phyloP scores from a whole-genome alignment of 352 stramenopile species.

The Achlya hypogyna region DNA sequence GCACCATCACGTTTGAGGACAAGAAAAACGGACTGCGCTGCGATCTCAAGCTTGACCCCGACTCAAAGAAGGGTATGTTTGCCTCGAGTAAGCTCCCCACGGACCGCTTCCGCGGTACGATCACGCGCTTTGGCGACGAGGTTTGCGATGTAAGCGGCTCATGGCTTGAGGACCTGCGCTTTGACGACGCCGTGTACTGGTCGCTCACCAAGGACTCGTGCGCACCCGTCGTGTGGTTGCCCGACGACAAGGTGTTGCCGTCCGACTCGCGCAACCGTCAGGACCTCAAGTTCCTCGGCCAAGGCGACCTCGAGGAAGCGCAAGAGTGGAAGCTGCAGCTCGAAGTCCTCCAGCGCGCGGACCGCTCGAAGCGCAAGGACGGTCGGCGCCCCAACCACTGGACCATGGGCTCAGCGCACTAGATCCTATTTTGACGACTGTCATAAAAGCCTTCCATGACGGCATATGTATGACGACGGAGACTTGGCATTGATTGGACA shows the following conservation, averaged over 20 bases:
- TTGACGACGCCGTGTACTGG: constrained; percentile 65
- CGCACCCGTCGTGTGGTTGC: constrained; percentile 46
- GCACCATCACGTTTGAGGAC: constrained; percentile 66
- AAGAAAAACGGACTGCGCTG: constrained; percentile 56
- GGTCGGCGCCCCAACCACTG: constrained; percentile 70
- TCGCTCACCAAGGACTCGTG: constrained; percentile 47
- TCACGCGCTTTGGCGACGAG: constrained; percentile 41
- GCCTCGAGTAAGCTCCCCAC: constrained; percentile 47
- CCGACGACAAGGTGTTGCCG: constrained; percentile 46
- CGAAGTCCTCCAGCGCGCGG: constrained; percentile 65
- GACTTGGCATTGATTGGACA: too few relatives aligned
- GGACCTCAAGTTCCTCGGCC: constrained; percentile 55
- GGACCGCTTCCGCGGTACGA: constrained; percentile 56
- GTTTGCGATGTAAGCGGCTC: constrained; percentile 64
- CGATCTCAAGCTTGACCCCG: constrained; percentile 72
- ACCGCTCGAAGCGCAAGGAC: constrained; percentile 67
- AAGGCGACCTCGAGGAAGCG: constrained; percentile 60
- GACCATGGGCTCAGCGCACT: constrained; percentile 28
- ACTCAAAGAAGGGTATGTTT: constrained; percentile 80
- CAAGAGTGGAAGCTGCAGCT: constrained; percentile 81
- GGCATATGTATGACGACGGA: too few relatives aligned
- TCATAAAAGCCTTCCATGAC: too few relatives aligned
- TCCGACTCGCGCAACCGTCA: constrained; percentile 70
- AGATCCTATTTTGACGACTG: too few relatives aligned
- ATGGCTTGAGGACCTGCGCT: constrained; percentile 69